Base-by-base conservation (phyloP, 768 basidiomycete genomes). In the Mycena floridula region DNA sequence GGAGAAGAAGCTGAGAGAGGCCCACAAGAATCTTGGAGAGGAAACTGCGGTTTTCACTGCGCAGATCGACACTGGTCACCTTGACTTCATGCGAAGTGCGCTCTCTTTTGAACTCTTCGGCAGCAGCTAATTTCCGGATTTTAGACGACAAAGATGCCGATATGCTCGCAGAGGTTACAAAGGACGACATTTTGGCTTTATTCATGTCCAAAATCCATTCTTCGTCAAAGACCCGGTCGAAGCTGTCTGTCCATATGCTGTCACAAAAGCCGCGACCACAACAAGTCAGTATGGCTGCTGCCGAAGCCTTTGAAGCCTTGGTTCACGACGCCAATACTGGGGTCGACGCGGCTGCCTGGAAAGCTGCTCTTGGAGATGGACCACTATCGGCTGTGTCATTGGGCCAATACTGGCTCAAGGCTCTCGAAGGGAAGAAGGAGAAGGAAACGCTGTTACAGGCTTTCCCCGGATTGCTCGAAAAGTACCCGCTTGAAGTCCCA, bases 11-110 rank as follows among this genome's bases (percentile, higher is more conserved):
- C 89, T 88, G 82, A 66, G 79, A 46, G 93, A 98, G 59, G 84
- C 79, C 26, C 72, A 82, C 54, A 97, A 98, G 74, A 97, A 96
- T 59, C 62, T 98, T 40, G 68, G 68, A 7, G 88, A 95, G 57
- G 96, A 99, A 66, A 67, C 72, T 3, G 63, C 66, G n/a, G 69
- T 72, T 49, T 89, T 82, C 56, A 82, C 85, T 69, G 52, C 57
- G 15, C 79, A 88, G 40, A 80, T 98, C 49, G 78, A 79, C 50
- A 79, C 74, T 20, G 87, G 92, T 4, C 89, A 86, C 53, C 78
- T 82, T 50, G 93, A 97, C 65, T 99, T 98, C 70, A 64, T 78
- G 47, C 76, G 86, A 59, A 77, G 94, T 92, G 60, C 62, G 35
- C 15, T 21, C 12, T 37, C 18, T 43, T 23, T 7, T 25, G 28